phyloP scores from a whole-genome alignment of 257 asterid genomes.

The Prunella vulgaris region DNA sequence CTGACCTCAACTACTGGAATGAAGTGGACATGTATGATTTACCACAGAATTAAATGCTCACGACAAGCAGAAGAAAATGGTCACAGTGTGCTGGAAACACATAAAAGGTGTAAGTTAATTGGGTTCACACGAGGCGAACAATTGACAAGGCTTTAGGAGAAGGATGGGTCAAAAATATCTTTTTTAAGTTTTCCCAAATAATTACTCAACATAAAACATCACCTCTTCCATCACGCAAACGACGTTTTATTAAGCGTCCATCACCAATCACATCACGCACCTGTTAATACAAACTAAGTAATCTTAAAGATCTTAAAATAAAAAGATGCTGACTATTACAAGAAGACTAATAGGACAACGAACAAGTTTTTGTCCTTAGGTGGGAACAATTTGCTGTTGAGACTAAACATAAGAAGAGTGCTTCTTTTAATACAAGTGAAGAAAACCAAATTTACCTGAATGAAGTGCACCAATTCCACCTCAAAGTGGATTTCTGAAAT shows the following conservation, averaged over 20 bases:
- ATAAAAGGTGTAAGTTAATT: not conserved
- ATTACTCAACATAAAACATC: not conserved
- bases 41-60: not conserved
- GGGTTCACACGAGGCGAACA: not conserved
- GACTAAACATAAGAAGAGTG: not conserved
- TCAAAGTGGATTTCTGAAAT: constrained; percentile 78
- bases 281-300: constrained; percentile 36
- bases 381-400: not conserved
- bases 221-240: constrained; percentile 92
- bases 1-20: not conserved
- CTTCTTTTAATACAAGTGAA: constrained; percentile 6
- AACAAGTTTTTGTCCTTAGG: not conserved
- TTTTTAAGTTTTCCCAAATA: not conserved
- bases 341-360: not conserved
- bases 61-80: too few species aligned
- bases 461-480: constrained; percentile 81
- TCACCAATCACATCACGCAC: constrained; percentile 98
- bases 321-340: not conserved
- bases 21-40: constrained; percentile 2
- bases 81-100: not conserved
- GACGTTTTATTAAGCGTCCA: constrained; percentile 93
- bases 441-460: constrained; percentile 55
- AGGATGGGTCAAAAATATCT: not conserved
- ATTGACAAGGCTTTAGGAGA: not conserved
- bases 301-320: constrained; percentile 18